Evolutionary conservation across 495 filamentous ascomycete species (phyloP), one percentile per base, ranked within the genome.

Genomic region (Neurospora tetrasperma): DNA sequence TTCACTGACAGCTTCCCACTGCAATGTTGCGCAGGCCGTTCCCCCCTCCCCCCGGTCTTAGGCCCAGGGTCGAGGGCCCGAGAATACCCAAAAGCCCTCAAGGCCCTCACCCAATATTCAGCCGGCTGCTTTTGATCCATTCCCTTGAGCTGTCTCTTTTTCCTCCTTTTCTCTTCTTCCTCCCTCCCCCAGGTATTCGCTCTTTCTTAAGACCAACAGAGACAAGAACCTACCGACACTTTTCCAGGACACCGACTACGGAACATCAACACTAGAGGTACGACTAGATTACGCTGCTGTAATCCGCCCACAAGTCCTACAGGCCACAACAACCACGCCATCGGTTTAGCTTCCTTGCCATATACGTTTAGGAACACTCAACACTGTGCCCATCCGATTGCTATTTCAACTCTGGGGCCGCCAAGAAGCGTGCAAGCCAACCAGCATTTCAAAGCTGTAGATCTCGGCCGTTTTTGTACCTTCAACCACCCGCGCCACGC

Each of bases 381-480:
- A 18, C 31, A 66, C 12, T 5, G 9, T 66, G 27, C 54, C 54
- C 14, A 66, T 66, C 35, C 27, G 54, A 66, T 14, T 14, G 16
- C 31, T 12, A 41, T 42, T 70, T 48, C 69, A 42, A 70, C 41
- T 73, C 66, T 35, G 27, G 35, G 44, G 42, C 48, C 71, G 77
- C 76, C 77, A 79, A 79, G 78, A 20, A 74, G 54, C 48, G 42
- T 70, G 42, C 73, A 41, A 79, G 76, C 70, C 77, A 73, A 74
- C 73, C 75, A 73, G 73, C 74, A 75, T 76, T 74, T 46, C 69
- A 74, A 73, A 18, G 69, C 54, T 72, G 77, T 80, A 78, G 79
- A 79, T 79, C 77, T 78, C 75, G 73, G 46, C 78, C 75, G 54
- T 69, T 78, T 76, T 77, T 71, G 78, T 72, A 54, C 43, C 73